Percentiles rank a stretch among this genome's conserved stretches.
Conservation (phyloP, 768 basidiomycete species). For the Daedaleopsis sinensis region DNA sequence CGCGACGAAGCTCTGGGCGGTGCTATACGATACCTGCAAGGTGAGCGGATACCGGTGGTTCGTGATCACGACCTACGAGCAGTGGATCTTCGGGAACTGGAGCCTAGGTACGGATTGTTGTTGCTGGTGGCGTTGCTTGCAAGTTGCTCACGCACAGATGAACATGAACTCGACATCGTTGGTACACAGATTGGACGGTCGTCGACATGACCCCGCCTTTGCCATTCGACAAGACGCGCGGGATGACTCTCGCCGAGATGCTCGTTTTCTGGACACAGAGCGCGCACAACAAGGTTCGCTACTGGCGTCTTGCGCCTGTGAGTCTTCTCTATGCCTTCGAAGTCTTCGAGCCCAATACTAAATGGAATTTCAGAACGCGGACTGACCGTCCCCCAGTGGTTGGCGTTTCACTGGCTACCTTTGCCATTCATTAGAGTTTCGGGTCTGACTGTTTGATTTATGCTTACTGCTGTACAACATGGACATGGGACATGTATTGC, state of each 20-base stretch:
- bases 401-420: too few species aligned
- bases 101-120: slow-evolving; percentile 6
- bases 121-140: background rate
- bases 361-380: too few species aligned
- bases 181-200: slow-evolving; percentile 5
- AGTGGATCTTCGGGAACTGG: slow-evolving; percentile 19
- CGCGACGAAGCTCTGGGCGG: slow-evolving; percentile 10
- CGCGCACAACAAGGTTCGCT: slow-evolving; percentile 1
- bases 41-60: slow-evolving; percentile 12
- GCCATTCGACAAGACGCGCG: slow-evolving; percentile 7
- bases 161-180: background rate
- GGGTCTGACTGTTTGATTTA: too few species aligned
- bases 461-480: too few species aligned
- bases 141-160: background rate
- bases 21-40: slow-evolving; percentile 13
- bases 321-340: background rate
- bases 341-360: too few species aligned
- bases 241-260: slow-evolving; percentile 11
- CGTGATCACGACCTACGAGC: slow-evolving; percentile 14
- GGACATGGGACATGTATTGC: too few species aligned
- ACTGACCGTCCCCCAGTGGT: too few species aligned
- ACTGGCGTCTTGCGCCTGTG: slow-evolving; percentile 10
- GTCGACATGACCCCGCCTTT: slow-evolving; percentile 1
- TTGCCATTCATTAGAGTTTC: too few species aligned
- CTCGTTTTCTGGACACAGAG: slow-evolving; percentile 17